A percentile compares a stretch with the other conserved stretches of the same genome.
phyloP scores from a whole-genome alignment of 176 grass and related monocot genomes.

The Panicum miliaceum region DNA sequence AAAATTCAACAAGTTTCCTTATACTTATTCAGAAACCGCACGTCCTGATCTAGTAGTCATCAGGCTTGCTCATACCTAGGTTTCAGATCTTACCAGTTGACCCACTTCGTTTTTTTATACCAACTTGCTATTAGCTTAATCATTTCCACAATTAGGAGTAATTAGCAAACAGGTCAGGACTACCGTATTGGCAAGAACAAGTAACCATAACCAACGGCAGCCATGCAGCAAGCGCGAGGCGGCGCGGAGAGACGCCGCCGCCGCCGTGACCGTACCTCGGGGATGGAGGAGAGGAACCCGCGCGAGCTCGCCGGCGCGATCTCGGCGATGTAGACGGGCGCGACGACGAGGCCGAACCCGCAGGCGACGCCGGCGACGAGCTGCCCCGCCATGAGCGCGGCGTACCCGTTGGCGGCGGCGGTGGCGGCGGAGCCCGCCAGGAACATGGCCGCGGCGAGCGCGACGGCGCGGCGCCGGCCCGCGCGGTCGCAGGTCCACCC shows the following conservation, averaged over 20 bases:
- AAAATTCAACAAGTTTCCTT: neutral
- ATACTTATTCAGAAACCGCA: neutral
- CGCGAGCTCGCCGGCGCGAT: conserved; percentile 61
- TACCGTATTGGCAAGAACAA: neutral
- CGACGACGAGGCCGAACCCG: conserved; percentile 59
- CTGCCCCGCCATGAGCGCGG: conserved; percentile 54
- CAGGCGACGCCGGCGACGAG: conserved; percentile 62
- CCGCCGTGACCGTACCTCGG: conserved; percentile 41
- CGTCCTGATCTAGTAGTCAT: neutral
- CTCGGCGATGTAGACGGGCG: conserved; percentile 64
- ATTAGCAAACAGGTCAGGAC: neutral
- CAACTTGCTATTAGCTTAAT: neutral
- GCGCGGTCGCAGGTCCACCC: conserved; percentile 64
- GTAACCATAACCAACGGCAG: neutral
- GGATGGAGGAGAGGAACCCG: conserved; percentile 65
- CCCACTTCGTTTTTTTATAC: neutral
- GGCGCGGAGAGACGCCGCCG: neutral
- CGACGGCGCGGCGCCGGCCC: conserved; percentile 55
- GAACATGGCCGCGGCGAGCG: conserved; percentile 57
- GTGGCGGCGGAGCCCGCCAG: conserved; percentile 53
- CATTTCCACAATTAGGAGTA: neutral
- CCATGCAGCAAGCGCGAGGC: neutral
- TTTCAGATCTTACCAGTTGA: neutral
- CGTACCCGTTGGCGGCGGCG: conserved; percentile 44
- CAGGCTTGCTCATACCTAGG: neutral